Base-by-base conservation (phyloP, 2,329 filamentous ascomycete genomes). In the Trichoderma gracile region DNA sequence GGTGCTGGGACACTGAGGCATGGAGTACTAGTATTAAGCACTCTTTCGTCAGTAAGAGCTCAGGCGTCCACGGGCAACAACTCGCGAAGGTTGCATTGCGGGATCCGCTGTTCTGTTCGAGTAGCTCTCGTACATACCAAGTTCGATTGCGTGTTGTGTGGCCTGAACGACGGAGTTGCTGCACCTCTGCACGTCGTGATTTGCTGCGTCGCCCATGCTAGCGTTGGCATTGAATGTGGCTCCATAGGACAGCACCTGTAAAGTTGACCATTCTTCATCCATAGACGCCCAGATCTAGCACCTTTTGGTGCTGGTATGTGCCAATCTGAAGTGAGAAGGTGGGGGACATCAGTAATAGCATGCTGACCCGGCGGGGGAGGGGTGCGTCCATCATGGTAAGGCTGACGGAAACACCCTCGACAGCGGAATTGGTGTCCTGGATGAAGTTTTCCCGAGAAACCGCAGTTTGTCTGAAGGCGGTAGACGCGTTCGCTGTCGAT, bases 401-500 rank as follows among this genome's bases (percentile, higher is more conserved):
- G 64, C 64, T 65, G 64, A 65, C 50, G 58, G 58, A 53, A 65
- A 63, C 64, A 21, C 64, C 64, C 64, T 52, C 33, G 33, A 53
- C 19, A 23, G 38, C 21, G 46, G 50, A 45, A 42, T 25, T 38
- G 58, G 40, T 12, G 46, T 30, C 15, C n/a, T 50, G 47, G n/a
- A 50, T 7, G 17, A 52, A 3, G 27, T 19, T 30, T 12, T 52
- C 5, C 25, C n/a, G 47, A 25, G 17, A 14, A 38, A 38, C 12
- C 10, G 12, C 33, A 38, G 33, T 38, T 1, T 38, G 33, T 38
- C 33, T 14, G 33, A 33, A 52, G 17, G 27, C 30, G 25, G 49
- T n/a, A 50, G 46, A 17, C 33, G 47, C 47, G 15, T 19, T 59
- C 17, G 38, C 42, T 46, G 46, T 47, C 25, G 33, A 27, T 52